Conservation (phyloP, 2,329 filamentous ascomycete species). For the Ambrosiella xylebori region DNA sequence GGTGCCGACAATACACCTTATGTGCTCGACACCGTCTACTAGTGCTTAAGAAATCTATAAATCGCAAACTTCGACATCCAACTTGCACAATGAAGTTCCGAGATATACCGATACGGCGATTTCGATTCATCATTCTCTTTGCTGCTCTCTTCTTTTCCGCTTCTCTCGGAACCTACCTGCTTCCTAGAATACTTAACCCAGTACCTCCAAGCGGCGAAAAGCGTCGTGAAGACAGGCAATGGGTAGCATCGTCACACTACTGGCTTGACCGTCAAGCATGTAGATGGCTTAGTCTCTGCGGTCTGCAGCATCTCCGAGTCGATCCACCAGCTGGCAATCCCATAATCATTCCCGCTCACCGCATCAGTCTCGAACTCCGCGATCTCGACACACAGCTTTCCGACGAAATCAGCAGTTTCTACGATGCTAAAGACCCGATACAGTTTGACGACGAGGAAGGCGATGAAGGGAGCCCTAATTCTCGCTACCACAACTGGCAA, state of each 20-base stretch:
- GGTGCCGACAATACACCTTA: background rate
- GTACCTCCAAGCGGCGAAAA: slow-evolving; percentile 44
- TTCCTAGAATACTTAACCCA: slow-evolving; percentile 43
- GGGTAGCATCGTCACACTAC: slow-evolving; percentile 54
- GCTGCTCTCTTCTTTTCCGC: slow-evolving; percentile 25
- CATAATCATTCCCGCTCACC: slow-evolving; percentile 15
- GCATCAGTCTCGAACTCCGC: slow-evolving; percentile 21
- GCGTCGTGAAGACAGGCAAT: slow-evolving; percentile 42
- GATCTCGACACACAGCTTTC: slow-evolving; percentile 14
- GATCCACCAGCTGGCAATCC: slow-evolving; percentile 30
- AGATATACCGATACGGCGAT: slow-evolving; percentile 23
- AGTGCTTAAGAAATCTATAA: background rate
- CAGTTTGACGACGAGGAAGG: slow-evolving; percentile 17
- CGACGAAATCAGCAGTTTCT: slow-evolving; percentile 16
- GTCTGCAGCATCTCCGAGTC: slow-evolving; percentile 51
- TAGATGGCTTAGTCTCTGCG: slow-evolving; percentile 64
- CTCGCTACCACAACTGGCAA: slow-evolving; percentile 13
- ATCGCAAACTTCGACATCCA: background rate
- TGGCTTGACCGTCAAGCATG: slow-evolving; percentile 64
- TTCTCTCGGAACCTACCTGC: slow-evolving; percentile 30
- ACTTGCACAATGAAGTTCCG: background rate
- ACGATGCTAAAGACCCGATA: slow-evolving; percentile 15
- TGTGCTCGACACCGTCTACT: background rate
- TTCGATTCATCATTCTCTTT: slow-evolving; percentile 28
- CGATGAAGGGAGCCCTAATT: slow-evolving; percentile 15